Evolutionary conservation across 129 eudicot genomes (phyloP).

Genomic region (Escallonia herrerae): DNA sequence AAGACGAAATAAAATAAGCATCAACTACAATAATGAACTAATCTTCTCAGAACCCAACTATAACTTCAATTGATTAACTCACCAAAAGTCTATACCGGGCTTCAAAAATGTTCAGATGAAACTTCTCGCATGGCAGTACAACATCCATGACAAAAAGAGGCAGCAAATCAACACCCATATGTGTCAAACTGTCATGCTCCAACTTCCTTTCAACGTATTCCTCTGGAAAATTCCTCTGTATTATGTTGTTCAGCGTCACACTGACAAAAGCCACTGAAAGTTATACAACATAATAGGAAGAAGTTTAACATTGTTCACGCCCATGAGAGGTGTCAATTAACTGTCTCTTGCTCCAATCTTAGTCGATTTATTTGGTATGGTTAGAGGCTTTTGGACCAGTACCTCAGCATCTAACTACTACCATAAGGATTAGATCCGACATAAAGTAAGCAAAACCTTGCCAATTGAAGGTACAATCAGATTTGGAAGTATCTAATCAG

Average conservation of each 20-base stretch:
- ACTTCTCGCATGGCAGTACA: conserved; percentile 81
- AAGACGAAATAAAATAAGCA: too few species aligned
- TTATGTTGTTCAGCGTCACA: conserved; percentile 88
- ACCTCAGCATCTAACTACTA: too few species aligned
- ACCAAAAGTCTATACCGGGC: conserved; percentile 99
- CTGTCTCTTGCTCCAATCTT: too few species aligned
- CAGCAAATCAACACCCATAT: conserved; percentile 70
- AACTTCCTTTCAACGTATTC: conserved; percentile 85
- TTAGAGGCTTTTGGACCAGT: too few species aligned
- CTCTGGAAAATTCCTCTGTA: conserved; percentile 72
- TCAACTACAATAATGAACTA: too few species aligned
- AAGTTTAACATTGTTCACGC: not conserved
- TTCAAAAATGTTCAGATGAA: conserved; percentile 84
- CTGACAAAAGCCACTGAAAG: conserved; percentile 31
- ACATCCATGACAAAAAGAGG: conserved; percentile 99
- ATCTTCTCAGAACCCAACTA: too few species aligned
- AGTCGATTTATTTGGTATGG: too few species aligned
- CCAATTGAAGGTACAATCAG: too few species aligned
- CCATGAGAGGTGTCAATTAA: not conserved
- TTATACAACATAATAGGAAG: conserved; percentile 1
- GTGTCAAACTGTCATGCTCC: conserved; percentile 68
- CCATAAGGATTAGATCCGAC: too few species aligned
- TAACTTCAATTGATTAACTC: conserved; percentile 22
- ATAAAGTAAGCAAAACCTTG: too few species aligned
- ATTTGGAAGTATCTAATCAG: too few species aligned